A percentile compares a stretch with the other conserved stretches of the same genome.
phyloP scores from a whole-genome alignment of 1,139 yeast genomes.

The Nakaseomyces delphensis region DNA sequence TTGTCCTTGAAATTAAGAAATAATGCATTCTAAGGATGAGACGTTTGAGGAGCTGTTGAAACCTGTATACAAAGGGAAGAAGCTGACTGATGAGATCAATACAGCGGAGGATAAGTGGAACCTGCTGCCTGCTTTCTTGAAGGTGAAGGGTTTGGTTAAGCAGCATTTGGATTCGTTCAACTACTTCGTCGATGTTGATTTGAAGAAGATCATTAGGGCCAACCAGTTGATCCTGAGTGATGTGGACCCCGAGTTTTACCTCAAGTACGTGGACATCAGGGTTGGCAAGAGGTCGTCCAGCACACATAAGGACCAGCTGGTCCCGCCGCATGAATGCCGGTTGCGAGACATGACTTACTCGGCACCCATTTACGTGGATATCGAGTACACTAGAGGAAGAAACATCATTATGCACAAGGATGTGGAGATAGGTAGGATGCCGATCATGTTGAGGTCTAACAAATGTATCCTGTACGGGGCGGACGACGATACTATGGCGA shows the following conservation, averaged over 20 bases:
- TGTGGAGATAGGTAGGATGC: slow-evolving; percentile 95
- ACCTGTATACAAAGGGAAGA: slow-evolving; percentile 79
- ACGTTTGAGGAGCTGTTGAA: slow-evolving; percentile 68
- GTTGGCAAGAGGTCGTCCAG: slow-evolving; percentile 65
- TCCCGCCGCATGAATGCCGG: slow-evolving; percentile 96
- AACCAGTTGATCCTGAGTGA: slow-evolving; percentile 84
- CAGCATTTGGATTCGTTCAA: slow-evolving; percentile 96
- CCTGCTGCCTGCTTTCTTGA: slow-evolving; percentile 84
- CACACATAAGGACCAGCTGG: slow-evolving; percentile 37
- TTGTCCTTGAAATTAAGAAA: neutral
- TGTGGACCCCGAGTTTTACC: slow-evolving; percentile 93
- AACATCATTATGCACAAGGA: slow-evolving; percentile 85
- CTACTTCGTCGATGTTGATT: slow-evolving; percentile 86
- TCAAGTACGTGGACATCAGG: slow-evolving; percentile 84
- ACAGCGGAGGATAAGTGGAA: slow-evolving; percentile 97
- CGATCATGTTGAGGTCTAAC: slow-evolving; percentile 89
- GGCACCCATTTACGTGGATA: slow-evolving; percentile 94
- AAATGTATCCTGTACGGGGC: slow-evolving; percentile 80
- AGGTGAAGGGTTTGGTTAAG: slow-evolving; percentile 91
- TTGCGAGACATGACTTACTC: slow-evolving; percentile 90
- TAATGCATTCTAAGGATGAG: slow-evolving; percentile 33
- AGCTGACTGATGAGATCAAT: slow-evolving; percentile 74
- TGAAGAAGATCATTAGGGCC: slow-evolving; percentile 85
- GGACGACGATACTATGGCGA: slow-evolving; percentile 77
- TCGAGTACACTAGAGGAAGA: slow-evolving; percentile 90